phyloP scores from a whole-genome alignment of 345 rosid genomes.

The Eucalyptus melliodora region DNA sequence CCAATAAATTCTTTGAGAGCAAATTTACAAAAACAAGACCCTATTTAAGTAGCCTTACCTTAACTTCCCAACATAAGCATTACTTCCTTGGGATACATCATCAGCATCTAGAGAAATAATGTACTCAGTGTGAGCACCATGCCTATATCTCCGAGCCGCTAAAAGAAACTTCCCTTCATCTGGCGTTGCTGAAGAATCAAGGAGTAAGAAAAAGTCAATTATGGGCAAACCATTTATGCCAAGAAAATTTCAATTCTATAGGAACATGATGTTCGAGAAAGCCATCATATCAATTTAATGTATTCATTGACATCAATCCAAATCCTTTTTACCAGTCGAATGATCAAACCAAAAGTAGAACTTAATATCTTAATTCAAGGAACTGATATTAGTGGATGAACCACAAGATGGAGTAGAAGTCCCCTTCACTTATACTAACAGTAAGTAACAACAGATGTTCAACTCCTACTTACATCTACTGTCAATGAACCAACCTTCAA shows the following conservation, averaged over 20 bases:
- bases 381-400: background rate
- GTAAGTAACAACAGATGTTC: background rate
- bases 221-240: background rate
- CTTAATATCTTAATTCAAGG: background rate
- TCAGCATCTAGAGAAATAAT: slow-evolving; percentile 78
- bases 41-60: slow-evolving; percentile 24
- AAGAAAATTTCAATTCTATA: background rate
- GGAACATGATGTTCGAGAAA: background rate
- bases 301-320: background rate
- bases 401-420: background rate
- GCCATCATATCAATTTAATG: background rate
- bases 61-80: slow-evolving; percentile 88
- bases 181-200: slow-evolving; percentile 38
- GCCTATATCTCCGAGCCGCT: slow-evolving; percentile 78
- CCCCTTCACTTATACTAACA: background rate
- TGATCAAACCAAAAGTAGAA: background rate
- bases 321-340: background rate
- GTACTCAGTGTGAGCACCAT: slow-evolving; percentile 75
- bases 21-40: background rate
- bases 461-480: background rate
- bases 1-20: background rate
- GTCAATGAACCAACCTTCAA: background rate
- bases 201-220: background rate
- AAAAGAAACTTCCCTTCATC: slow-evolving; percentile 90
- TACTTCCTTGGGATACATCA: slow-evolving; percentile 91